Percentiles rank a stretch among this genome's conserved stretches.
Conservation (phyloP, 805 yeast genomes). For the Helenozyma rhizophorensis region DNA sequence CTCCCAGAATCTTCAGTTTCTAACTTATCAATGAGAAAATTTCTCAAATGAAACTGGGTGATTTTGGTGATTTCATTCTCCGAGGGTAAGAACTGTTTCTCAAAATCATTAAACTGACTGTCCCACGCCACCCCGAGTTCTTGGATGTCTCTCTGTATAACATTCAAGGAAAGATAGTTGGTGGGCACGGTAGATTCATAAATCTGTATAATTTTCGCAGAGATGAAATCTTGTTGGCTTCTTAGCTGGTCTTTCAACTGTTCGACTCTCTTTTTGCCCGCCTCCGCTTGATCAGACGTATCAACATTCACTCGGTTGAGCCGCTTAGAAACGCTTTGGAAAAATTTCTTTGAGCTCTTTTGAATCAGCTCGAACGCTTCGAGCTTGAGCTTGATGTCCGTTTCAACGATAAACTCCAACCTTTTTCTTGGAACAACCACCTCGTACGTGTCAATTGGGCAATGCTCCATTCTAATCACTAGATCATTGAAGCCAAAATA, state of each 20-base stretch:
- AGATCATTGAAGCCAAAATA: slow-evolving; percentile 79
- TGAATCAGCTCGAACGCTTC: slow-evolving; percentile 54
- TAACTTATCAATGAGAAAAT: slow-evolving; percentile 59
- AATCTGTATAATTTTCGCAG: slow-evolving; percentile 43
- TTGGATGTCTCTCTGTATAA: slow-evolving; percentile 66
- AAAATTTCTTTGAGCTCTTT: slow-evolving; percentile 55
- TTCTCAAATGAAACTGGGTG: slow-evolving; percentile 81
- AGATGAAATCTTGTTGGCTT: slow-evolving; percentile 46
- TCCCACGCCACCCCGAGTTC: slow-evolving; percentile 88
- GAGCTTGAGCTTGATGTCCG: slow-evolving; percentile 63
- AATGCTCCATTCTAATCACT: slow-evolving; percentile 75
- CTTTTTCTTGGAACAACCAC: slow-evolving; percentile 72
- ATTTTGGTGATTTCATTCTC: slow-evolving; percentile 90
- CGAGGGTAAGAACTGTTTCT: slow-evolving; percentile 72
- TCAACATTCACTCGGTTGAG: slow-evolving; percentile 74
- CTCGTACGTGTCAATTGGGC: slow-evolving; percentile 71
- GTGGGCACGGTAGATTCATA: slow-evolving; percentile 56
- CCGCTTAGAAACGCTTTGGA: slow-evolving; percentile 66
- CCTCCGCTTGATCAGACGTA: slow-evolving; percentile 64
- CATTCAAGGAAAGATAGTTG: slow-evolving; percentile 67
- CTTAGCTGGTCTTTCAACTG: slow-evolving; percentile 52
- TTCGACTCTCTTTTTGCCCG: slow-evolving; percentile 56
- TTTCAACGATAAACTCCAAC: slow-evolving; percentile 67
- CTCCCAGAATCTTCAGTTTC: slow-evolving; percentile 16
- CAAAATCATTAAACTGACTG: slow-evolving; percentile 74